These are phyloP conservation scores for Typha latifolia DNA, from an alignment of 176 grass and related monocot species.

Conservation along the genomic window DNA sequence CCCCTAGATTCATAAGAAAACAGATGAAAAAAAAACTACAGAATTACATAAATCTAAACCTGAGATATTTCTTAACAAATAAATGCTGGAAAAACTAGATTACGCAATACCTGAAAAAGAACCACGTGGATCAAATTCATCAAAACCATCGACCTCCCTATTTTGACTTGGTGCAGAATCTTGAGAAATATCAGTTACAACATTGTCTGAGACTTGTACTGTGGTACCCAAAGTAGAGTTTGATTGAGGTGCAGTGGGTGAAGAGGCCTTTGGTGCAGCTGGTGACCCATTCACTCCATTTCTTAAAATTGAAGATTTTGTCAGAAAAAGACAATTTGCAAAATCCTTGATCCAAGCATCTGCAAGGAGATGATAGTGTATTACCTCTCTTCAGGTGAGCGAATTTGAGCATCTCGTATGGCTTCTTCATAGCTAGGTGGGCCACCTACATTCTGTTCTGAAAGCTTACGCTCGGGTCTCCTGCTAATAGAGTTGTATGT, in stretches of 20 bases:
- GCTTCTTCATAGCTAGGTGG: constrained; percentile 81
- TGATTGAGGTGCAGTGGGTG: constrained; percentile 27
- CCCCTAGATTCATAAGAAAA: neutral
- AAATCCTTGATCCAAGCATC: constrained; percentile 12
- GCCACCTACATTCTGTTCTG: constrained; percentile 63
- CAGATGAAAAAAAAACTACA: neutral
- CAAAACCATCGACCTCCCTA: constrained; percentile 58
- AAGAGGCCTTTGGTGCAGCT: constrained; percentile 22
- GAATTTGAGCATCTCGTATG: constrained; percentile 38
- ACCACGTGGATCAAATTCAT: constrained; percentile 94
- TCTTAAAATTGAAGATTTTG: constrained; percentile 33
- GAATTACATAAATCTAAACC: neutral
- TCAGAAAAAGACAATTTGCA: constrained; percentile 8
- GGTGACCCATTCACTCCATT: constrained; percentile 49
- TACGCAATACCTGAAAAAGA: constrained; percentile 55
- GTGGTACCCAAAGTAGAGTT: constrained; percentile 1
- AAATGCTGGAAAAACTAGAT: neutral
- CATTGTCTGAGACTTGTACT: constrained; percentile 22
- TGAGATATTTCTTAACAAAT: neutral
- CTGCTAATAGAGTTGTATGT: constrained; percentile 25
- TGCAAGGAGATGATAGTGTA: neutral
- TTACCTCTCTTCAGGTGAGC: constrained; percentile 47
- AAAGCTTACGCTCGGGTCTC: constrained; percentile 52
- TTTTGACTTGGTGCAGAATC: constrained; percentile 27
- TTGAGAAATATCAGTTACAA: constrained; percentile 25